Base-by-base conservation (phyloP, 2,329 filamentous ascomycete genomes). In the Clonostachys solani region DNA sequence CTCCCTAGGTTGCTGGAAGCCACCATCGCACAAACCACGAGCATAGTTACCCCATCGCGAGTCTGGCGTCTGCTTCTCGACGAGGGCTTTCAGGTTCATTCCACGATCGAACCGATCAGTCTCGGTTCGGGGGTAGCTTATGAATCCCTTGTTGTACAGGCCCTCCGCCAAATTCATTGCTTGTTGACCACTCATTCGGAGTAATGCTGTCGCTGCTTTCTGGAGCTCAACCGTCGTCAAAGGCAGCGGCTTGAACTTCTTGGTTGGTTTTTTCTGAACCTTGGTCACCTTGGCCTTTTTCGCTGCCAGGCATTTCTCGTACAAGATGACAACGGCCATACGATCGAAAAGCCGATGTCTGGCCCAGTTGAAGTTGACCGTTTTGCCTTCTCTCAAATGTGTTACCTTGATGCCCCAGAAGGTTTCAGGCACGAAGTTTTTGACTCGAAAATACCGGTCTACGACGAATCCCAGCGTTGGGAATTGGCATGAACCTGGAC, bases 381-480 rank as follows among this genome's bases (percentile, higher is more conserved):
- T 84, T 47, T 91, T 89, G 5, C 80, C 75, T 36, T 96, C 86
- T 45, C 89, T 85, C 40, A 75, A 79, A 58, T 96, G 88, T 59
- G 82, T 83, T 37, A 99, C 77, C 56, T 86, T 92, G 72, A 99
- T 95, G 50, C 80, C 80, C 94, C 94, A 99, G 65, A 97, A 99
- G 0, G 81, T 73, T 61, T 99, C 94, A 0, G 92, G 87, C 1
- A 94, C 84, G 64, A 99, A 99, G 56, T 95, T 96, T 52, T 89
- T 85, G 45, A 99, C 94, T 44, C 89, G 84, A 57, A 96, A 89
- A 64, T 97, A 99, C 43, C 92, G 83, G 65, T 99, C 94, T 7
- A 99, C 94, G 2, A 99, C 92, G 55, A 99, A 99, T 0, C 94
- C 94, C 6, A 99, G 75, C 0, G 94, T 97, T 2, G 94, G 94